Base-by-base conservation (phyloP, 345 rosid genomes). In the Euphorbia lathyris region DNA sequence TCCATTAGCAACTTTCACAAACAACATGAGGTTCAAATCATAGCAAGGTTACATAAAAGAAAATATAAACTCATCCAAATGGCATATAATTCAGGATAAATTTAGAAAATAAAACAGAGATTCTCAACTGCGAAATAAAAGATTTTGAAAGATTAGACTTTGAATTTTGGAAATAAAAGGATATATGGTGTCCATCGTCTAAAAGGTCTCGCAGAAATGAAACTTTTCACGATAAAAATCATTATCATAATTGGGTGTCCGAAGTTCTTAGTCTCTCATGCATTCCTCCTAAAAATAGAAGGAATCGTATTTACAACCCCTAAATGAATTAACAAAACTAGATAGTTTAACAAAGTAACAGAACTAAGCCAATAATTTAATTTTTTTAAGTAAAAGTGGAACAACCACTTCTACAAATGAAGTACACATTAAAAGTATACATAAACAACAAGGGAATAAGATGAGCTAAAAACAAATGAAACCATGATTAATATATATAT, bases 1-100 rank as follows among this genome's bases (percentile, higher is more conserved):
- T 57, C 77, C n/a, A 71, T 32, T 53, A 9, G 30, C 38, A 72
- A 59, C 45, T 62, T 65, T 38, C 38, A 59, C 11, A n/a, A 63
- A 23, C 62, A 55, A 60, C 26, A 68, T 14, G 13, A 5, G 62
- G 29, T 5, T 2, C 14, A n/a, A 6, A 57, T 23, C 19, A 57
- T 34, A 16, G 12, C 11, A 23, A 4, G 26, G 22, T 1, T 19
- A 2, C 29, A 23, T 56, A 2, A 5, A 27, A 4, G 10, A 25
- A 43, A 11, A 42, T 65, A 11, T 55, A 14, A 11, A 20, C 45
- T 53, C 56, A 17, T 10, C 26, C 14, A 25, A 26, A 29, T 29
- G 25, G 40, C 43, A 51, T 7, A 9, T 16, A 3, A 45, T 65
- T 26, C 4, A 17, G 10, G 26, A 23, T 42, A 26, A 25, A 63